Evolutionary conservation across 176 grass and related monocot species (phyloP).

Genomic region (Calamus simplicifolius): DNA sequence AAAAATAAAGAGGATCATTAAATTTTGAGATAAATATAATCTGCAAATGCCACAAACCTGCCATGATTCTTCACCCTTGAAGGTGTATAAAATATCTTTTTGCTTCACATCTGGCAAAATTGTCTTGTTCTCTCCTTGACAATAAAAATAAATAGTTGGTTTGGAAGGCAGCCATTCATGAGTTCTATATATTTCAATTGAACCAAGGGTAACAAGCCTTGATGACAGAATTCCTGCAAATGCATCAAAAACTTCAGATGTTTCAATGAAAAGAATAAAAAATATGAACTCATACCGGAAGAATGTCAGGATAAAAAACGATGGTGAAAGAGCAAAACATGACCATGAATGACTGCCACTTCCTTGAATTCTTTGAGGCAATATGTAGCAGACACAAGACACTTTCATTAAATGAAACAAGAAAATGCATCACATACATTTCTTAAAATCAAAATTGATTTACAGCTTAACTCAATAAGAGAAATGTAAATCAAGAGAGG

Average conservation of each 20-base stretch:
- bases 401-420: too few relatives aligned
- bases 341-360: too few relatives aligned
- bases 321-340: too few relatives aligned
- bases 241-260: neutral
- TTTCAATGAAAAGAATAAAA: too few relatives aligned
- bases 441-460: too few relatives aligned
- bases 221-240: constrained; percentile 10
- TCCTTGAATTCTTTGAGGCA: too few relatives aligned
- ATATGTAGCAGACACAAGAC: too few relatives aligned
- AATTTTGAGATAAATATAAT: neutral
- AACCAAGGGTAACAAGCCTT: neutral
- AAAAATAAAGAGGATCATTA: neutral
- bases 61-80: constrained; percentile 7
- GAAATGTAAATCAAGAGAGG: too few relatives aligned
- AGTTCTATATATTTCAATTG: constrained; percentile 4
- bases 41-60: constrained; percentile 6
- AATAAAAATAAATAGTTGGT: constrained; percentile 8
- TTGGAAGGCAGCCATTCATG: constrained; percentile 8
- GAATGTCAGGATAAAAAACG: too few relatives aligned
- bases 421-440: too few relatives aligned
- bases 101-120: constrained; percentile 14
- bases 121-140: constrained; percentile 14
- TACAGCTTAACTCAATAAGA: too few relatives aligned
- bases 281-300: too few relatives aligned
- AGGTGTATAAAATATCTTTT: constrained; percentile 1